phyloP scores from a whole-genome alignment of 2,329 filamentous ascomycete species.

The Blumeria graminis region DNA sequence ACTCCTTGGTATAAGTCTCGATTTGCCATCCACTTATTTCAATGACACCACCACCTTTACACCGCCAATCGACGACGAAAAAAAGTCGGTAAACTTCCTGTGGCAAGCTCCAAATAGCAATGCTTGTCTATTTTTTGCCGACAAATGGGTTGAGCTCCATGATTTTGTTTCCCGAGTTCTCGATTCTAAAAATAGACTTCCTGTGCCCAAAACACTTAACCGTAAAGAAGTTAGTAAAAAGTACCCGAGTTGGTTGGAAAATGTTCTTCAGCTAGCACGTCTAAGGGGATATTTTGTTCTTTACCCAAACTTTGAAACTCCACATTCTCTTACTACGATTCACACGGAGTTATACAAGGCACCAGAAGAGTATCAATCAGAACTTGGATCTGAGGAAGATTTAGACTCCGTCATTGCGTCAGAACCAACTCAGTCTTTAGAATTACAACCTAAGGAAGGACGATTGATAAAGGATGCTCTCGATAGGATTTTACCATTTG shows the following conservation, averaged over 20 bases:
- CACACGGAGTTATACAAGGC: slow-evolving; percentile 51
- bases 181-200: slow-evolving; percentile 13
- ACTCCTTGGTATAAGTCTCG: slow-evolving; percentile 59
- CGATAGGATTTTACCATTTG: slow-evolving; percentile 23
- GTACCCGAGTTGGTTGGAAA: slow-evolving; percentile 56
- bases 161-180: slow-evolving; percentile 36
- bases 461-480: slow-evolving; percentile 24
- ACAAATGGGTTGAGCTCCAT: slow-evolving; percentile 72
- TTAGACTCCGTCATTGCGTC: slow-evolving; percentile 10
- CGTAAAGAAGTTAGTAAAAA: slow-evolving; percentile 39
- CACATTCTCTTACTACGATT: slow-evolving; percentile 34
- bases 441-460: slow-evolving; percentile 10
- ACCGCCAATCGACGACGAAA: slow-evolving; percentile 17
- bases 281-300: slow-evolving; percentile 55
- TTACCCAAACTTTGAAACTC: slow-evolving; percentile 40
- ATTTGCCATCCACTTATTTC: slow-evolving; percentile 39
- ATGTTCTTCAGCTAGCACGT: slow-evolving; percentile 51
- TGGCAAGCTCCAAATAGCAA: slow-evolving; percentile 73
- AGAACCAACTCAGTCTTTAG: slow-evolving; percentile 11
- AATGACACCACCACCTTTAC: slow-evolving; percentile 33
- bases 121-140: slow-evolving; percentile 59
- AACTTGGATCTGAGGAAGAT: neutral
- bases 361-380: slow-evolving; percentile 40
- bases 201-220: slow-evolving; percentile 19
- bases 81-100: slow-evolving; percentile 26